Evolutionary conservation across 2,329 filamentous ascomycete genomes (phyloP), one percentile per base, ranked within the genome.

Genomic region (Allantophomopsis lycopodina): DNA sequence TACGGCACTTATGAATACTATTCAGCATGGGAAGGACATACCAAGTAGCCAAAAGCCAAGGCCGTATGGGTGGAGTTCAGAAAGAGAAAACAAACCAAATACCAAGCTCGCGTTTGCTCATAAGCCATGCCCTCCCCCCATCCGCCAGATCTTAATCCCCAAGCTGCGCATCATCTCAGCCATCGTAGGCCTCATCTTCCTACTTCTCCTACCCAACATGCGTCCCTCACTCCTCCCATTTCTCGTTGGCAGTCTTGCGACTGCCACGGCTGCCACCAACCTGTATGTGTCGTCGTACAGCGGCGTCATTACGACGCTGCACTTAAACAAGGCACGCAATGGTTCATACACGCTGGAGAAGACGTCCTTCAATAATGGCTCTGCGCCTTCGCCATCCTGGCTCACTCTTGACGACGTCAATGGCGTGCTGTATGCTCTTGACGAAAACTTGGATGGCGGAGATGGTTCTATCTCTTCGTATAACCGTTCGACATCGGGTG

Each of bases 231-330:
- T 28, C 23, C 23, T 28, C 23, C 23, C 4, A 4, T 12, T 28
- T 8, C 23, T 28, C 11, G 8, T 10, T 8, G 23, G 23, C 23
- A 28, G 23, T 10, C 7, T 28, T 3, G 23, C 23, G 10, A 54
- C 30, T 46, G 52, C 8, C 45, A 60, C 16, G 44, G 44, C n/a
- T n/a, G n/a, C 53, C 10, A 43, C 44, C 3, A 52, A 53, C 39
- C 54, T 64, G 37, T 62, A 56, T 42, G 57, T 58, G 32, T 55
- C 60, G 12, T 60, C 60, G 33, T 64, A 63, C 46, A 42, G 45
- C 14, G 57, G 59, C 8, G 52, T 47, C 8, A 50, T 63, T 32
- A 56, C 56, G 21, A 51, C 57, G 2, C 46, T 63, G 13, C 42
- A 50, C 16, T 48, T 61, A 15, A 43, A 34, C 7, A 42, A 45